Evolutionary conservation across 2,329 filamentous ascomycete genomes (phyloP).

Genomic region (Calonectria pauciramosa): DNA sequence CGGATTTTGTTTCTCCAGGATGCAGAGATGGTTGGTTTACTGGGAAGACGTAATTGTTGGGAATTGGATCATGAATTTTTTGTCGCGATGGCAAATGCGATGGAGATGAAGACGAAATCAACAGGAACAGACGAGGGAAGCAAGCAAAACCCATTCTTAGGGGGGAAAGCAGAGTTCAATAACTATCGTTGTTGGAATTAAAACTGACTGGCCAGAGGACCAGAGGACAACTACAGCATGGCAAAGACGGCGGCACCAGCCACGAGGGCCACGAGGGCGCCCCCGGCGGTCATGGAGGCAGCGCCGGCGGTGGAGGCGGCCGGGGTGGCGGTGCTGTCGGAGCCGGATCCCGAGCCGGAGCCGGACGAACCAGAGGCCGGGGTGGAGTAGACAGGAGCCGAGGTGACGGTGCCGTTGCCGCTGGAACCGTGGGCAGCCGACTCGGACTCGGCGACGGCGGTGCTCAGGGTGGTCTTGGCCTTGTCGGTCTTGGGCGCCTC

Average conservation of each 20-base stretch:
- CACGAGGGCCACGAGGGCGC: constrained; percentile 42
- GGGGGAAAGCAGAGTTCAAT: neutral
- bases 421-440: neutral
- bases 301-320: constrained; percentile 41
- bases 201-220: neutral
- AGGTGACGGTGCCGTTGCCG: constrained; percentile 20
- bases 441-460: constrained; percentile 11
- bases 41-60: neutral
- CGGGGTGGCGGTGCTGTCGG: constrained; percentile 29
- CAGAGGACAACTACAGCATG: constrained; percentile 40
- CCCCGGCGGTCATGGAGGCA: constrained; percentile 42
- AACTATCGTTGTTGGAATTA: neutral
- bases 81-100: too few relatives aligned
- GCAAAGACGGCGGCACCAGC: constrained; percentile 47
- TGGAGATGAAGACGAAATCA: too few relatives aligned
- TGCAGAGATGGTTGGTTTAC: neutral
- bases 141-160: too few relatives aligned
- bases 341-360: constrained; percentile 30
- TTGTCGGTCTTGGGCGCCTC: constrained; percentile 25
- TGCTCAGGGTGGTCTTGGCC: constrained; percentile 27
- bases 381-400: constrained; percentile 28
- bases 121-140: too few relatives aligned
- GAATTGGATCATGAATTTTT: too few relatives aligned
- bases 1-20: neutral
- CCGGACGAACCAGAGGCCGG: constrained; percentile 30